phyloP scores from a whole-genome alignment of 805 yeast species.

The Saturnispora dispora region DNA sequence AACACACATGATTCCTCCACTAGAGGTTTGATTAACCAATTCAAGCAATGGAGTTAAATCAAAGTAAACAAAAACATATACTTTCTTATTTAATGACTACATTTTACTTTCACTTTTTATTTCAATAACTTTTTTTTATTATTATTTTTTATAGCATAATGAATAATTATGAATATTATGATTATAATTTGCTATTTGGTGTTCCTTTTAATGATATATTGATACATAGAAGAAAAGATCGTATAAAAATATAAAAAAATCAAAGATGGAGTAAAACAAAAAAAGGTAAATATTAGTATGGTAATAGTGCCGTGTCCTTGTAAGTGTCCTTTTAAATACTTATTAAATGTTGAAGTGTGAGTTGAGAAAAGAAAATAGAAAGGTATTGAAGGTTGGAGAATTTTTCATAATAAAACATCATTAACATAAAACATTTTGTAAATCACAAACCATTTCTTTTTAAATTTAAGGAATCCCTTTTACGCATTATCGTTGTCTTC shows the following conservation, averaged over 20 bases:
- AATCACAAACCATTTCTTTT: slow-evolving; percentile 5
- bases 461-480: slow-evolving; percentile 5
- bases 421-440: background rate
- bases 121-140: background rate
- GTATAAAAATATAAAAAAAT: background rate
- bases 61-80: background rate
- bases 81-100: background rate
- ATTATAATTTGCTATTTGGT: background rate
- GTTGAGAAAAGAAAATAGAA: background rate
- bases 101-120: background rate
- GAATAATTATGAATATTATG: background rate
- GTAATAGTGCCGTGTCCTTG: background rate
- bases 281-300: no score
- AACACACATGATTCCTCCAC: slow-evolving; percentile 83
- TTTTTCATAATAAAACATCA: background rate
- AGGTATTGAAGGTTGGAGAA: background rate
- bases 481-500: slow-evolving; percentile 7
- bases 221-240: background rate
- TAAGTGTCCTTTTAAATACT: no score
- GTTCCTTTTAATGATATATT: background rate
- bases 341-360: background rate
- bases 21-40: slow-evolving; percentile 86
- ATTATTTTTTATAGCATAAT: background rate
- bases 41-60: slow-evolving; percentile 68
- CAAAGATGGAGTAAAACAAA: background rate